phyloP scores from a whole-genome alignment of 345 rosid species.

The Syzygium aqueum region DNA sequence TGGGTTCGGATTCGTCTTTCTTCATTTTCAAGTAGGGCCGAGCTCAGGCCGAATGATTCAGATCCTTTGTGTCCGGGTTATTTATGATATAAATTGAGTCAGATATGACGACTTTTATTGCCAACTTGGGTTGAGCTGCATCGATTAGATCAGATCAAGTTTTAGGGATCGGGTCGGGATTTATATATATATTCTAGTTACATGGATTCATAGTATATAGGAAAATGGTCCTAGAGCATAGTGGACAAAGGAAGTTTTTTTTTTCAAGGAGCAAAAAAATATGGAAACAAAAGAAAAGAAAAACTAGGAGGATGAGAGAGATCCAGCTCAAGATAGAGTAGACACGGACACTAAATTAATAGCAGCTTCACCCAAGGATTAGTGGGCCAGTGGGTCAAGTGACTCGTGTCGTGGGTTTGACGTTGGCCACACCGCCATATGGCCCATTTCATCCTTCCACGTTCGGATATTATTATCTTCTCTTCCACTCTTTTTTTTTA shows the following conservation, averaged over 20 bases:
- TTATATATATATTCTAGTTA: background rate
- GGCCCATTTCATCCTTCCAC: background rate
- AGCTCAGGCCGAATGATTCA: background rate
- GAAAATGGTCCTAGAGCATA: background rate
- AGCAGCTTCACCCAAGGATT: background rate
- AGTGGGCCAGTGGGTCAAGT: background rate
- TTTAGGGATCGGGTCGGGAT: background rate
- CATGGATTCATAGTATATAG: background rate
- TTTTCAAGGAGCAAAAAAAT: background rate
- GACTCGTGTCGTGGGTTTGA: background rate
- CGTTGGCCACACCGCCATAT: background rate
- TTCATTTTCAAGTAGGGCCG: background rate
- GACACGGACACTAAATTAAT: background rate
- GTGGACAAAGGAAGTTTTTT: background rate
- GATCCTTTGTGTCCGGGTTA: background rate
- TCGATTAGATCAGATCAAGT: background rate
- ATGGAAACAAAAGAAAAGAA: background rate
- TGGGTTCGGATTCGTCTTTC: background rate
- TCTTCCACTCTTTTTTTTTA: background rate
- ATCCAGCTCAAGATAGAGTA: background rate
- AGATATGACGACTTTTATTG: background rate
- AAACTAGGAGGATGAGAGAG: background rate
- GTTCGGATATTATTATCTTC: background rate
- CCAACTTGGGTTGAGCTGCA: background rate
- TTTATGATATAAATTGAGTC: background rate